Base-by-base conservation (phyloP, 305 asterid species). In the Andrographis paniculata region DNA sequence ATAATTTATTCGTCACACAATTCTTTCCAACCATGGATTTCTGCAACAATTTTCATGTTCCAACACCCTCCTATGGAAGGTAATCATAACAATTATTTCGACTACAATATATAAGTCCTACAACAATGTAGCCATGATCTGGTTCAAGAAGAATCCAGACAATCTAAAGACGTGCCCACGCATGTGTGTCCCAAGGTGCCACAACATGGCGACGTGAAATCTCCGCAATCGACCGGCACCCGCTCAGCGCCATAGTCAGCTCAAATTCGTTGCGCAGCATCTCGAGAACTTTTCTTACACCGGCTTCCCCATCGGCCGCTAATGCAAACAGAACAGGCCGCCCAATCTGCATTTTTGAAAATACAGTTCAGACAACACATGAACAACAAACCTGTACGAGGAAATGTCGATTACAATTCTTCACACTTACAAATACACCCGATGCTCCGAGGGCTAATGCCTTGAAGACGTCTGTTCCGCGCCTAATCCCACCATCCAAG, bases 391-490 rank as follows among this genome's bases (percentile, higher is more conserved):
- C 6, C 33, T 27, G 6, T 6, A 27, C 10, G 33, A 6, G 33
- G 10, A 27, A 27, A 27, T 27, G 9, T 27, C 6, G 33, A 27
- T 27, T 27, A 5, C 33, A 27, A 10, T 27, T 14, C 11, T 18
- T 27, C 15, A 22, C 36, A 68, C 95, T 76, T 78, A 81, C 91
- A 50, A 85, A 85, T 56, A 85, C 80, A 62, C 87, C 93, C 1
- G 91, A 75, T 55, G 95, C 87, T 39, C 95, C 94, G 21, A 81
- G 87, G 17, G 93, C 94, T 56, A 81, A 64, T 20, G 95, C 95
- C 69, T 85, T 85, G 56, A 85, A 85, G 22, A 81, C 93, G 50
- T 81, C 95, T 0, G 91, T 81, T 48, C 95, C 95, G 5, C 91
- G 93, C 60, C 94, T 78, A 36, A 81, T 57, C 54, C 95, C 95